phyloP scores from a whole-genome alignment of 768 basidiomycete genomes.

The Cantharellus cinnabarinus region DNA sequence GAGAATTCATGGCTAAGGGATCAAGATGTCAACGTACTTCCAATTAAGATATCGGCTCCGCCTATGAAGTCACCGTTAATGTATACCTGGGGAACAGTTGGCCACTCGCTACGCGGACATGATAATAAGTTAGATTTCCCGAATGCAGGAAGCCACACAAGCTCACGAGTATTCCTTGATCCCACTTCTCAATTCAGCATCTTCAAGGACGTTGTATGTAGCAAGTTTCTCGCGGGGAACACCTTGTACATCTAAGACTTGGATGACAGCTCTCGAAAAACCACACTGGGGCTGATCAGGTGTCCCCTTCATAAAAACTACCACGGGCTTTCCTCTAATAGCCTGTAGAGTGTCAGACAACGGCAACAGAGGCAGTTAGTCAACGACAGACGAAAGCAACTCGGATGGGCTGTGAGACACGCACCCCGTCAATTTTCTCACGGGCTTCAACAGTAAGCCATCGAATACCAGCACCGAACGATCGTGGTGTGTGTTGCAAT shows the following conservation, averaged over 20 bases:
- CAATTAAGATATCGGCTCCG: constrained; percentile 85
- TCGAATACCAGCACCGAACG: not conserved
- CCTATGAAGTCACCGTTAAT: constrained; percentile 90
- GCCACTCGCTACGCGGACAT: constrained; percentile 58
- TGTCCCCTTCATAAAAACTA: constrained; percentile 97
- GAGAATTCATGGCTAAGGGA: not conserved
- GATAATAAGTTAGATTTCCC: not conserved
- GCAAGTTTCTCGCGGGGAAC: constrained; percentile 64
- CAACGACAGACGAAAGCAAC: not conserved
- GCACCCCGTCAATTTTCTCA: not conserved
- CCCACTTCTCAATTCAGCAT: constrained; percentile 56
- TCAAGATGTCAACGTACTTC: constrained; percentile 36
- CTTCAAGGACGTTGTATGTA: constrained; percentile 80
- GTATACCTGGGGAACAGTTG: constrained; percentile 91
- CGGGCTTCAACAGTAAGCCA: not conserved
- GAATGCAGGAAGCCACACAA: constrained; percentile 10
- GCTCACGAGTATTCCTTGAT: constrained; percentile 95
- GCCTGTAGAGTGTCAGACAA: constrained; percentile 22
- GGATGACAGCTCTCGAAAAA: constrained; percentile 85
- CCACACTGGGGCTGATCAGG: constrained; percentile 76
- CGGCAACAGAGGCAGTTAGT: not conserved
- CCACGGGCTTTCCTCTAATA: constrained; percentile 54
- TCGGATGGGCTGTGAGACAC: not conserved
- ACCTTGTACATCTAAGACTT: constrained; percentile 69
- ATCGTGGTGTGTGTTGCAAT: not conserved